Percentiles rank a stretch among this genome's conserved stretches.
phyloP scores from a whole-genome alignment of 2,329 filamentous ascomycete genomes.

The Neodidymelliopsis sp. region DNA sequence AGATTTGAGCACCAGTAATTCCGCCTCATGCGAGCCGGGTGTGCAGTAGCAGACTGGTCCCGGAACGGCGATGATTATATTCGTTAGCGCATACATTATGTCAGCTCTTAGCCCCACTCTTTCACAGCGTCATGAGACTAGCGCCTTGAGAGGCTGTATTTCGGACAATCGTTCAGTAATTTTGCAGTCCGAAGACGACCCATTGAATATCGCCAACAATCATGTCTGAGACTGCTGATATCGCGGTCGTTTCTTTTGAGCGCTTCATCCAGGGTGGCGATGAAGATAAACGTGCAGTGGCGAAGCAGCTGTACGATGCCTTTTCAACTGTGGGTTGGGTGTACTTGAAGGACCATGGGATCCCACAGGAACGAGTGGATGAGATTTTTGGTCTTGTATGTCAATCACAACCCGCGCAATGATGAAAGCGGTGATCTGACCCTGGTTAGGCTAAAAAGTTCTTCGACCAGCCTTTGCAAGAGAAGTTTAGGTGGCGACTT shows the following conservation, averaged over 20 bases:
- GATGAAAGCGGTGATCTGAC: background rate
- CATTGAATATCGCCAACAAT: background rate
- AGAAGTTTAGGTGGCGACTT: conserved; percentile 49
- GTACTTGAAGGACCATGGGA: conserved; percentile 53
- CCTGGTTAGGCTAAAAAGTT: conserved; percentile 39
- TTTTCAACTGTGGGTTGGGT: conserved; percentile 53
- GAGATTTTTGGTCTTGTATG: conserved; percentile 38
- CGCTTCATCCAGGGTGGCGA: conserved; percentile 32
- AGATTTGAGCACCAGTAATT: too few species aligned
- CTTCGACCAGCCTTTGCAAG: conserved; percentile 43
- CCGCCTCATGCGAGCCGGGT: too few species aligned
- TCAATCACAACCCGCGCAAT: background rate
- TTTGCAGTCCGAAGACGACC: background rate
- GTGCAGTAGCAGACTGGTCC: too few species aligned
- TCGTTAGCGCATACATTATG: background rate
- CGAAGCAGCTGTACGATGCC: conserved; percentile 47
- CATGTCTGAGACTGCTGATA: conserved; percentile 25
- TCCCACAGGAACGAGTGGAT: conserved; percentile 44
- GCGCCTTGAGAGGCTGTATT: background rate
- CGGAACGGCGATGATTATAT: too few species aligned
- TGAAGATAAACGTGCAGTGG: conserved; percentile 29
- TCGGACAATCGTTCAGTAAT: background rate
- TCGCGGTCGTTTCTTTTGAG: conserved; percentile 37
- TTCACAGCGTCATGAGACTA: background rate
- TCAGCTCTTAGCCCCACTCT: background rate